Base-by-base conservation (phyloP, 225 moss, liverwort and hornwort genomes). In the Sphagnum contortum region DNA sequence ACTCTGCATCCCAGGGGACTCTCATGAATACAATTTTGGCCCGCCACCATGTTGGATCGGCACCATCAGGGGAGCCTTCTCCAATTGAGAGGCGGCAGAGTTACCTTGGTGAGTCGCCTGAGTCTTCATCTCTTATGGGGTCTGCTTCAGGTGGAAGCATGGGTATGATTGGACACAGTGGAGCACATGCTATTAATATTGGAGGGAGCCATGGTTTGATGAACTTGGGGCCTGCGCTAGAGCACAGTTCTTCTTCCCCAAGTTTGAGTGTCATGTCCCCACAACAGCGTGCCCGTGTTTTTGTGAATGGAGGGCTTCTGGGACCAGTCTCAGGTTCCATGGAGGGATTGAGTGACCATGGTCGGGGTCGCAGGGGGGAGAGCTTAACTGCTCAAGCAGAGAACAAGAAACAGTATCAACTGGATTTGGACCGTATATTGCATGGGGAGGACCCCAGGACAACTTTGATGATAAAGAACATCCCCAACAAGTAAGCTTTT, bases 331-430 rank as follows among this genome's bases (percentile, higher is more conserved):
- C 95, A 56, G 74, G 74, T 13, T 69, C 81, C 4, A 81, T 92
- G 81, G 95, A 96, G 50, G 79, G 80, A 29, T 76, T 90, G 71
- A 72, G 82, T 8, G 96, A 96, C 61, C 75, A 92, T 60, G 90
- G 87, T 44, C 79, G 96, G 47, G 92, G 86, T 68, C 90, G 96
- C 54, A 77, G 96, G 57, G 85, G 86, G 12, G 96, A 96, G 61
- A 92, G 81, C 44, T 79, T 80, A 63, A 73, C 83, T 51, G 78
- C 88, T 44, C 96, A 92, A 61, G 81, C 84, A 4, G 96, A 96
- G 63, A 96, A 92, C 79, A 96, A 96, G 73, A 96, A 96, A 83
- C 96, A 96, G 49, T 96, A 88, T 60, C 96, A 92, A 83, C 92
- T 96, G 12, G 96, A 96, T 61, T 74, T 96, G 63, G 96, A 96